Percentiles rank a stretch among this genome's conserved stretches.
Evolutionary conservation across 371 early-diverging fungal genomes (phyloP).

Genomic region (Blakeslea trispora): DNA sequence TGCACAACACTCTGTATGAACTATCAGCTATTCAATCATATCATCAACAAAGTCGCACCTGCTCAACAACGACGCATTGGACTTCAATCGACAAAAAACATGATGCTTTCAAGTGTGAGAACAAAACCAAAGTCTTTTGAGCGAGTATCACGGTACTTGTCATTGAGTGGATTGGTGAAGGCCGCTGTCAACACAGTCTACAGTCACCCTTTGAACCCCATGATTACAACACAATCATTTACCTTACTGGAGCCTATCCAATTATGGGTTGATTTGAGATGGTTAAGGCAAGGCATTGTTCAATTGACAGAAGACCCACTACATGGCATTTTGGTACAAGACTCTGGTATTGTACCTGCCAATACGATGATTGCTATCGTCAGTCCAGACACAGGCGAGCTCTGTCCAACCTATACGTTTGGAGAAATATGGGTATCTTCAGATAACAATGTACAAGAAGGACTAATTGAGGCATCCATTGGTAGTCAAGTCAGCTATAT

Average conservation of each 20-base stretch:
- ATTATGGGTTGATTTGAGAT: slow-evolving; percentile 60
- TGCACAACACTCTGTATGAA: slow-evolving; percentile 68
- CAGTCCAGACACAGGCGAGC: slow-evolving; percentile 62
- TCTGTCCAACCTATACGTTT: slow-evolving; percentile 66
- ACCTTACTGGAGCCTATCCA: slow-evolving; percentile 68
- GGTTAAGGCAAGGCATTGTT: slow-evolving; percentile 64
- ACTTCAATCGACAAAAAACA: slow-evolving; percentile 63
- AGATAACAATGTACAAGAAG: slow-evolving; percentile 54
- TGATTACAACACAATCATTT: slow-evolving; percentile 77
- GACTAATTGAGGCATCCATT: slow-evolving; percentile 44
- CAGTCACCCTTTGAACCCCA: slow-evolving; percentile 71
- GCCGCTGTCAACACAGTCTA: slow-evolving; percentile 69
- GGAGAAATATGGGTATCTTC: slow-evolving; percentile 88
- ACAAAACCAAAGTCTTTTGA: slow-evolving; percentile 52
- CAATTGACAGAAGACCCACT: slow-evolving; percentile 53
- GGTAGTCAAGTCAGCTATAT: slow-evolving; percentile 62
- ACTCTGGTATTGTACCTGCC: slow-evolving; percentile 73
- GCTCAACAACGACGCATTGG: slow-evolving; percentile 43
- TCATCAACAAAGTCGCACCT: slow-evolving; percentile 48
- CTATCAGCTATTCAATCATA: slow-evolving; percentile 70
- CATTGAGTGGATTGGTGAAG: slow-evolving; percentile 60
- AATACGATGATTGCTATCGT: slow-evolving; percentile 85
- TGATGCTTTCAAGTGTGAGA: slow-evolving; percentile 73
- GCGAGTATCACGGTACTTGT: slow-evolving; percentile 49
- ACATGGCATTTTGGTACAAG: slow-evolving; percentile 64